Percentiles rank a stretch among this genome's conserved stretches.
These are phyloP conservation scores for Trametes pubescens DNA, from an alignment of 1,284 basidiomycete genomes.

Conservation along the genomic window DNA sequence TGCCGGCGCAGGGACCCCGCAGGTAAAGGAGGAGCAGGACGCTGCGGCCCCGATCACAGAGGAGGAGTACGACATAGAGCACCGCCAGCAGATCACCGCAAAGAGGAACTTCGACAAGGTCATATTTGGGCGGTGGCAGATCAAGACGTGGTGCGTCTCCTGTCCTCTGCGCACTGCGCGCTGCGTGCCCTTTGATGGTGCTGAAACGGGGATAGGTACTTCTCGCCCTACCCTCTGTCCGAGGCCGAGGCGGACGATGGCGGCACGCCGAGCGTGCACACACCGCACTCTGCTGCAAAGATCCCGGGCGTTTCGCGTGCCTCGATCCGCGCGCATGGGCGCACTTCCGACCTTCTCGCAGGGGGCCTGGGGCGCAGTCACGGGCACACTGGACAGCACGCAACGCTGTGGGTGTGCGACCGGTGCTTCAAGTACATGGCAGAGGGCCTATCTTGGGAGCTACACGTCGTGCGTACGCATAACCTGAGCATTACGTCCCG, in stretches of 20 bases:
- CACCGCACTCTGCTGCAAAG: conserved; percentile 42
- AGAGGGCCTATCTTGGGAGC: conserved; percentile 74
- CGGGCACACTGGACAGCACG: conserved; percentile 52
- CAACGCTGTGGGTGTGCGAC: conserved; percentile 84
- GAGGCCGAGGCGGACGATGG: conserved; percentile 67
- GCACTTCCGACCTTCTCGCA: conserved; percentile 75
- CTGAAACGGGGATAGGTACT: conserved; percentile 67
- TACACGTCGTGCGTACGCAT: conserved; percentile 70
- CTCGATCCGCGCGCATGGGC: conserved; percentile 63
- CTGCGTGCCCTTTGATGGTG: conserved; percentile 11
- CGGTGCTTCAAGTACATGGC: conserved; percentile 98
- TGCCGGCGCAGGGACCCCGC: conserved; percentile 23
- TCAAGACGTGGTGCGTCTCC: conserved; percentile 74
- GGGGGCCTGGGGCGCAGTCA: conserved; percentile 66
- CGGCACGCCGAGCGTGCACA: conserved; percentile 39
- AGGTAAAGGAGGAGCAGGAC: conserved; percentile 24
- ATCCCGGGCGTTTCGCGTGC: conserved; percentile 58
- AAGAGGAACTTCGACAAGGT: conserved; percentile 82
- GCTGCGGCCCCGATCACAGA: conserved; percentile 55
- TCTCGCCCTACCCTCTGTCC: conserved; percentile 84
- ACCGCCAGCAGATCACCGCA: conserved; percentile 71
- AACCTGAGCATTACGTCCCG: conserved; percentile 17
- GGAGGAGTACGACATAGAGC: conserved; percentile 72
- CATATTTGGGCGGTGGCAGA: conserved; percentile 78
- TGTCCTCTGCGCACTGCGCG: conserved; percentile 24